These are phyloP conservation scores for Eucalyptus marginata DNA, from an alignment of 345 rosid genomes.

Conservation along the genomic window DNA sequence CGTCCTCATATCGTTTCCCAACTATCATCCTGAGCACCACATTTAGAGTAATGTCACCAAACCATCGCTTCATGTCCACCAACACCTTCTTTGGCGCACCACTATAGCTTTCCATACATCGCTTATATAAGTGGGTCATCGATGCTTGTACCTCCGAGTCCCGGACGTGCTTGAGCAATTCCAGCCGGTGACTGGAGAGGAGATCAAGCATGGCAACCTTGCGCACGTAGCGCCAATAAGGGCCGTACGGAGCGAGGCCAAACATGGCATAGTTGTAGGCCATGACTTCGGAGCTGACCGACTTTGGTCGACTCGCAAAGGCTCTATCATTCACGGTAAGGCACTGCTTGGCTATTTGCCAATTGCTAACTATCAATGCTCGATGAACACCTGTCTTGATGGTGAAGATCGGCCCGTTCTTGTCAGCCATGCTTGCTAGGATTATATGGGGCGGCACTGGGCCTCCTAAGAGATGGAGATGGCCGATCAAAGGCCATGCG, in stretches of 20 bases:
- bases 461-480: constrained; percentile 7
- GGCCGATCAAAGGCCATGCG: neutral
- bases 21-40: constrained; percentile 3
- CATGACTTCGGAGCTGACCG: neutral
- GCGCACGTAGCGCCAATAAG: constrained; percentile 18
- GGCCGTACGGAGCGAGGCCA: constrained; percentile 4
- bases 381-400: constrained; percentile 8
- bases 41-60: constrained; percentile 7
- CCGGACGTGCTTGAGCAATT: neutral
- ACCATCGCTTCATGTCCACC: constrained; percentile 17
- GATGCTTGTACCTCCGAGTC: constrained; percentile 1
- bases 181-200: constrained; percentile 18
- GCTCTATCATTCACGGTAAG: constrained; percentile 12
- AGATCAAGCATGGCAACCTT: constrained; percentile 8
- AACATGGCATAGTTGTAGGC: constrained; percentile 5
- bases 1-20: neutral
- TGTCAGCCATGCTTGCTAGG: constrained; percentile 16
- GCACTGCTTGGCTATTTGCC: constrained; percentile 17
- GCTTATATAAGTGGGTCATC: neutral
- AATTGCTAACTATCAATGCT: constrained; percentile 8
- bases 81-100: neutral
- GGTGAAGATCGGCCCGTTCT: constrained; percentile 16
- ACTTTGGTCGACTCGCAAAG: constrained; percentile 6
- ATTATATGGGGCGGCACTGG: constrained; percentile 3
- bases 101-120: neutral